Conservation (phyloP, 176 grass and related monocot species). For the Cocos nucifera region DNA sequence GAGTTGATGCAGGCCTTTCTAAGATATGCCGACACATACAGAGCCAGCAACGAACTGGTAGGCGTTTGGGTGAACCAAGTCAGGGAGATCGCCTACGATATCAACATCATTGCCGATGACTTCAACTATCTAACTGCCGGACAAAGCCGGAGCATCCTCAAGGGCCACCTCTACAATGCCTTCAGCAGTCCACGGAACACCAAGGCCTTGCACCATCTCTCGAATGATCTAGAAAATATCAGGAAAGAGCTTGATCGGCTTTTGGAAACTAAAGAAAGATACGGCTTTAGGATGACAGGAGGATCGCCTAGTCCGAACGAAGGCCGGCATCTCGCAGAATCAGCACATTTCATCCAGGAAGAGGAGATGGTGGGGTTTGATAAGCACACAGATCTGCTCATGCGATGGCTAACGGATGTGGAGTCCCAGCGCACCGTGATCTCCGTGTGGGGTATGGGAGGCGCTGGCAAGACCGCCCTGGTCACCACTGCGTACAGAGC, state of each 20-base stretch:
- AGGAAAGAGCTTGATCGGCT: conserved; percentile 23
- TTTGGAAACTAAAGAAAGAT: conserved; percentile 6
- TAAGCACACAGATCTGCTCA: conserved; percentile 7
- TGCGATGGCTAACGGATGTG: conserved; percentile 18
- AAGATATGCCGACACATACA: no score
- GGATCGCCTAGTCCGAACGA: neutral
- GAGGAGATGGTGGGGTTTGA: neutral
- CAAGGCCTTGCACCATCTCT: no score
- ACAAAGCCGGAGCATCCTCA: neutral
- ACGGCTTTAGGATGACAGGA: neutral
- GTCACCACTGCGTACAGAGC: conserved; percentile 19
- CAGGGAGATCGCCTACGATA: conserved; percentile 10
- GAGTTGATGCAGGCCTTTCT: no score
- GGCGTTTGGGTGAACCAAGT: conserved; percentile 23
- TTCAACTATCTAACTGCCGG: conserved; percentile 20
- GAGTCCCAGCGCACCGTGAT: conserved; percentile 7
- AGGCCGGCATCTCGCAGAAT: no score
- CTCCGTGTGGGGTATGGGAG: conserved; percentile 25
- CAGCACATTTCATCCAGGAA: neutral
- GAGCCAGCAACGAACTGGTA: no score
- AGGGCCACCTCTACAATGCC: neutral
- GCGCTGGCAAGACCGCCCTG: conserved; percentile 38
- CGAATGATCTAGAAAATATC: conserved; percentile 4
- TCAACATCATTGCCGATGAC: conserved; percentile 24
- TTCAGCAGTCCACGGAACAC: neutral